These are phyloP conservation scores for Inga oerstediana DNA, from an alignment of 306 rosid genomes.

Conservation along the genomic window DNA sequence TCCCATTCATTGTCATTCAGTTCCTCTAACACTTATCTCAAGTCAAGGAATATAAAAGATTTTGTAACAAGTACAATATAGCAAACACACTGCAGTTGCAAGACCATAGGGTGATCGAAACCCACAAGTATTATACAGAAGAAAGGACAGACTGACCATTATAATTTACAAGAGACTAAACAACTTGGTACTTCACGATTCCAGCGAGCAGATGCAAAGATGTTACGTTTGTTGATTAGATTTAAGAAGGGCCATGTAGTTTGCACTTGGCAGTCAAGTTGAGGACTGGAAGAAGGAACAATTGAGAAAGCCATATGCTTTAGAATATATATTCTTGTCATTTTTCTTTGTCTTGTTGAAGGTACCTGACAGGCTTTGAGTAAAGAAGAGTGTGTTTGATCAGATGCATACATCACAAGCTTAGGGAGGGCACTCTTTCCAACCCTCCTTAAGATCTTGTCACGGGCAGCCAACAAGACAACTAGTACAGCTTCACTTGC, in stretches of 20 bases:
- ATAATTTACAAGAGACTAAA: neutral
- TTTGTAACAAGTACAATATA: neutral
- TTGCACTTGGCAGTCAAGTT: neutral
- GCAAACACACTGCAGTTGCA: neutral
- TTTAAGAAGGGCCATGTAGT: neutral
- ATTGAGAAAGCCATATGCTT: neutral
- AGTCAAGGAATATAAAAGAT: neutral
- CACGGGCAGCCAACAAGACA: conserved; percentile 92
- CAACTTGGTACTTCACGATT: neutral
- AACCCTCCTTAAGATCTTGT: conserved; percentile 53
- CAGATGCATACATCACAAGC: conserved; percentile 89
- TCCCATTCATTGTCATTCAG: neutral
- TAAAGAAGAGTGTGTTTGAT: conserved; percentile 81
- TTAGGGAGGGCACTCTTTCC: conserved; percentile 68
- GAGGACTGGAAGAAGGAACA: neutral
- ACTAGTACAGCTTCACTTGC: conserved; percentile 97
- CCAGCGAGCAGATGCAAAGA: neutral
- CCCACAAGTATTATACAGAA: neutral
- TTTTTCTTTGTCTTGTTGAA: conserved; percentile 10
- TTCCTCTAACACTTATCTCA: neutral
- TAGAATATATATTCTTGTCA: neutral
- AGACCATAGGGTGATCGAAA: neutral
- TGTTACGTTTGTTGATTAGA: neutral
- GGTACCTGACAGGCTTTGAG: conserved; percentile 93
- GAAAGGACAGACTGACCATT: neutral